Percentiles rank a stretch among this genome's conserved stretches.
Evolutionary conservation across 306 rosid genomes (phyloP).

Genomic region (Trichosanthes truncata): DNA sequence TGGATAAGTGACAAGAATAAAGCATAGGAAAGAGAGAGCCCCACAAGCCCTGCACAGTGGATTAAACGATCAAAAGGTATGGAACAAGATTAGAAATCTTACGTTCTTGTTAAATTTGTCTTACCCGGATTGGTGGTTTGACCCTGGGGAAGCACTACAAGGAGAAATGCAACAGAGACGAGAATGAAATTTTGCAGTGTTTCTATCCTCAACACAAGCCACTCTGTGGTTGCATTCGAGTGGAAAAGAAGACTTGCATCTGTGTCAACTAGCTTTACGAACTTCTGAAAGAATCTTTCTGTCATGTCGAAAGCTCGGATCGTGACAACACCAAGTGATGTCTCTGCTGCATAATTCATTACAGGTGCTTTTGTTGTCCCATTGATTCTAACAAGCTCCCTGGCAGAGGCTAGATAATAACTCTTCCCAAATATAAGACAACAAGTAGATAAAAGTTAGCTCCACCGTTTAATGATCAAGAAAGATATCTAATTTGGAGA

Average conservation of each 20-base stretch:
- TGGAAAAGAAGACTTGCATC: conserved; percentile 59
- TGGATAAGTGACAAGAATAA: conserved; percentile 32
- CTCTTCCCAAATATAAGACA: conserved; percentile 21
- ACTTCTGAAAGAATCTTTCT: conserved; percentile 42
- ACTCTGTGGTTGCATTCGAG: conserved; percentile 54
- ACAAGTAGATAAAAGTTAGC: background rate
- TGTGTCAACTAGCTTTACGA: conserved; percentile 50
- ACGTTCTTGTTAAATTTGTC: background rate
- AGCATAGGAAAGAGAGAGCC: conserved; percentile 70
- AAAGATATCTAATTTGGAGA: background rate
- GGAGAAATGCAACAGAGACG: conserved; percentile 46
- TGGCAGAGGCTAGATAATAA: conserved; percentile 65
- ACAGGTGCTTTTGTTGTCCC: conserved; percentile 90
- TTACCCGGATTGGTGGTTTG: conserved; percentile 48
- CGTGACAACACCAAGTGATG: conserved; percentile 73
- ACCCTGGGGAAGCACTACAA: conserved; percentile 52
- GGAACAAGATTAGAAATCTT: background rate
- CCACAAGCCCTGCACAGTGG: conserved; percentile 55
- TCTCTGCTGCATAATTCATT: conserved; percentile 66
- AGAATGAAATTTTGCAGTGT: conserved; percentile 57
- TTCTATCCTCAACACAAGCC: conserved; percentile 59
- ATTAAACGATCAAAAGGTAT: background rate
- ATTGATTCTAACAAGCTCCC: conserved; percentile 69
- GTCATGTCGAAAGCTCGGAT: conserved; percentile 53
- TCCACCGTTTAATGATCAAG: background rate